These are phyloP conservation scores for Russula ochroleuca DNA, from an alignment of 768 basidiomycete species.

Conservation along the genomic window DNA sequence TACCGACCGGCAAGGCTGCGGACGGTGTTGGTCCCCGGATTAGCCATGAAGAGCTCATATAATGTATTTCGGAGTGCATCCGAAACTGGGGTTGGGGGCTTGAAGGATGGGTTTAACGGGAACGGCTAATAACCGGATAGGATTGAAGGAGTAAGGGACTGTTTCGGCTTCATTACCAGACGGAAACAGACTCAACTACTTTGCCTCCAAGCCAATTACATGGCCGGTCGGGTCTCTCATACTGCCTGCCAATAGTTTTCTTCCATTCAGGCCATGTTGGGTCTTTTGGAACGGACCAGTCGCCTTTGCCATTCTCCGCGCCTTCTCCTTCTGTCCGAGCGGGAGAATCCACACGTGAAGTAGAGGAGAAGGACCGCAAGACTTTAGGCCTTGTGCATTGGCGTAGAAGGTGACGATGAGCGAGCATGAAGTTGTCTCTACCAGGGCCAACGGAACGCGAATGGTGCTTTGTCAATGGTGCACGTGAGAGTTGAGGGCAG, in stretches of 20 bases:
- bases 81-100: slow-evolving; percentile 72
- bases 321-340: background rate
- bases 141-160: slow-evolving; percentile 20
- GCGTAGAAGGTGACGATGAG: slow-evolving; percentile 11
- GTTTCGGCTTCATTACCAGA: slow-evolving; percentile 2
- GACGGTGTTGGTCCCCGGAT: slow-evolving; percentile 53
- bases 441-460: background rate
- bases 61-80: slow-evolving; percentile 53
- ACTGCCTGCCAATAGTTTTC: slow-evolving; percentile 21
- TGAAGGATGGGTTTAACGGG: slow-evolving; percentile 79
- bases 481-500: slow-evolving; percentile 21
- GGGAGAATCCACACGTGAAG: background rate
- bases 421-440: slow-evolving; percentile 6
- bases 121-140: slow-evolving; percentile 57
- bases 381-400: background rate
- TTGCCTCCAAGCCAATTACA: slow-evolving; percentile 60
- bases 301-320: slow-evolving; percentile 25
- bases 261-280: slow-evolving; percentile 15
- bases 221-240: slow-evolving; percentile 32
- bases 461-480: too few relatives aligned
- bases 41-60: slow-evolving; percentile 55
- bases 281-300: slow-evolving; percentile 12
- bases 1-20: slow-evolving; percentile 58
- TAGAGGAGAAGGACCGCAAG: background rate
- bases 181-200: slow-evolving; percentile 46